Conservation (phyloP, 371 early-diverging fungal species). For the Mucor saturninus region DNA sequence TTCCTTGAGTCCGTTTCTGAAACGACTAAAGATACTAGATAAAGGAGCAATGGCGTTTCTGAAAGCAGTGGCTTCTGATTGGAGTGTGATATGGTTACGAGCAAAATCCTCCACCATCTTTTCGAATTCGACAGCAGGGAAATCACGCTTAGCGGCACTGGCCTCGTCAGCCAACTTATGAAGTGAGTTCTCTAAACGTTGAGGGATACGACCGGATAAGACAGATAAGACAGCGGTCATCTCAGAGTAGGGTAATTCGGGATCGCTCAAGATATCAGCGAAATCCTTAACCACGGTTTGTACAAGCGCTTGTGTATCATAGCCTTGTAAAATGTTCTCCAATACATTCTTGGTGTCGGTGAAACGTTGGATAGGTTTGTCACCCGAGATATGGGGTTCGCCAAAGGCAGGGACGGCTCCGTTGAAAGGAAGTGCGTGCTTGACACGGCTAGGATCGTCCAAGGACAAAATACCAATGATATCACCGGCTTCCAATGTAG, state of each 20-base stretch:
- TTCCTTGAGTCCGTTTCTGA: slow-evolving; percentile 75
- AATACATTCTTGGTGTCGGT: slow-evolving; percentile 64
- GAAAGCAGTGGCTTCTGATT: slow-evolving; percentile 71
- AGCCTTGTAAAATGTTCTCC: slow-evolving; percentile 87
- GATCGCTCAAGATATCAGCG: slow-evolving; percentile 73
- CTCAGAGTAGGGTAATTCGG: slow-evolving; percentile 89
- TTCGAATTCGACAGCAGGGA: slow-evolving; percentile 79
- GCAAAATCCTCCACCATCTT: slow-evolving; percentile 65
- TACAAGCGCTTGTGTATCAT: slow-evolving; percentile 78
- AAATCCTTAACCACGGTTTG: slow-evolving; percentile 75
- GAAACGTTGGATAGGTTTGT: slow-evolving; percentile 86
- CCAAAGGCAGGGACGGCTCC: slow-evolving; percentile 86
- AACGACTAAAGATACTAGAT: slow-evolving; percentile 67
- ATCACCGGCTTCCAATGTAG: slow-evolving; percentile 88
- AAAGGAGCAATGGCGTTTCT: slow-evolving; percentile 71
- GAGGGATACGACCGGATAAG: slow-evolving; percentile 88
- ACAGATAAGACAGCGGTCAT: slow-evolving; percentile 81
- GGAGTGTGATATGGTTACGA: slow-evolving; percentile 55
- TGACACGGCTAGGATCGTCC: slow-evolving; percentile 93
- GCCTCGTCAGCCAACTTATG: slow-evolving; percentile 50
- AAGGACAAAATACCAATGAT: slow-evolving; percentile 90
- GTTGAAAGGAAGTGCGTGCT: slow-evolving; percentile 87
- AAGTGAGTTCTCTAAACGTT: slow-evolving; percentile 68
- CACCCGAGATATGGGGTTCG: slow-evolving; percentile 74
- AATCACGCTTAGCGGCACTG: slow-evolving; percentile 51